Evolutionary conservation across 2,329 filamentous ascomycete genomes (phyloP).

Genomic region (Arachnopeziza araneosa): DNA sequence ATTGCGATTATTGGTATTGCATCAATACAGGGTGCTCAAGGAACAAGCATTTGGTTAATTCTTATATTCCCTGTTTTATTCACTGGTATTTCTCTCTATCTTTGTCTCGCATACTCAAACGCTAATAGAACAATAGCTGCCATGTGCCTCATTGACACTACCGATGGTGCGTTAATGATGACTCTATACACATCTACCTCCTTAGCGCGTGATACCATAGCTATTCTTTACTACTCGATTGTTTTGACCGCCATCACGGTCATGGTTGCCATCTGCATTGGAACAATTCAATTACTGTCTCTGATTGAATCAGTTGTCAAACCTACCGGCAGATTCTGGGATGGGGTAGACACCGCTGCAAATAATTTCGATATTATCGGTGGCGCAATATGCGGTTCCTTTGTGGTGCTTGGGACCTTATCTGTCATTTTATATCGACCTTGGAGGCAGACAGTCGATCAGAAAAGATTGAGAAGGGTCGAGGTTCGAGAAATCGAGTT

Average conservation of each 20-base stretch:
- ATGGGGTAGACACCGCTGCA: conserved; percentile 69
- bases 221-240: conserved; percentile 83
- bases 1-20: conserved; percentile 88
- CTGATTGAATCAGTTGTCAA: conserved; percentile 62
- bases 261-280: conserved; percentile 56
- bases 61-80: conserved; percentile 87
- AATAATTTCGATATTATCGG: conserved; percentile 85
- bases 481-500: too few species aligned
- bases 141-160: conserved; percentile 93
- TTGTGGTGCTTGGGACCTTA: conserved; percentile 65
- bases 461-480: background rate
- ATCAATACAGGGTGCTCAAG: conserved; percentile 76
- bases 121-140: conserved; percentile 50
- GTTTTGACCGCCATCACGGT: conserved; percentile 32
- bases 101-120: background rate
- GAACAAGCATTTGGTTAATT: conserved; percentile 91
- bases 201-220: conserved; percentile 75
- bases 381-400: conserved; percentile 78
- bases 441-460: conserved; percentile 60
- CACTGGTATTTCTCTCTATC: conserved; percentile 52
- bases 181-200: conserved; percentile 78
- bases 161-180: conserved; percentile 93
- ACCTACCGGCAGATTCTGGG: conserved; percentile 77
- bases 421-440: conserved; percentile 67
- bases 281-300: conserved; percentile 75